These are phyloP conservation scores for Berberis vulgaris DNA, from an alignment of 164 flowering plant species.

Conservation along the genomic window DNA sequence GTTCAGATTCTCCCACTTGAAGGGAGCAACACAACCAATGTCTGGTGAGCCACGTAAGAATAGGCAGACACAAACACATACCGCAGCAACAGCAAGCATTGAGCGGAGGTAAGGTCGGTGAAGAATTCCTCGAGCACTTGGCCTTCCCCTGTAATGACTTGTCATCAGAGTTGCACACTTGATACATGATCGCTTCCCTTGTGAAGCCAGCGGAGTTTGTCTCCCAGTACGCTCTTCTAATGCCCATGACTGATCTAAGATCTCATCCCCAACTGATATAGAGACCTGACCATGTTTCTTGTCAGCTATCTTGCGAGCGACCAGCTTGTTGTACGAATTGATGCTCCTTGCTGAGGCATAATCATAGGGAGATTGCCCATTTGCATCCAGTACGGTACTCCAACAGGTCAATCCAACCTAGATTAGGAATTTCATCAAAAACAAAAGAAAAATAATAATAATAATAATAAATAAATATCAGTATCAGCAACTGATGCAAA, in stretches of 20 bases:
- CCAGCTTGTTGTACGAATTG: slow-evolving; percentile 60
- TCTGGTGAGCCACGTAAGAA: slow-evolving; percentile 50
- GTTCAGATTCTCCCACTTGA: slow-evolving; percentile 55
- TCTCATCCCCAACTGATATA: slow-evolving; percentile 33
- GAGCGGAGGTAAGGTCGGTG: slow-evolving; percentile 61
- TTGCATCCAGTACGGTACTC: slow-evolving; percentile 58
- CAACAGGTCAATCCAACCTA: slow-evolving; percentile 77
- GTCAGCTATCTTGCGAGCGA: slow-evolving; percentile 56
- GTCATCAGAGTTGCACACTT: slow-evolving; percentile 39
- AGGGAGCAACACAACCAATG: slow-evolving; percentile 38
- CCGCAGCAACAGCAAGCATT: slow-evolving; percentile 73
- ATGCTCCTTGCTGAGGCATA: slow-evolving; percentile 65
- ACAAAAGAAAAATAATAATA: not conserved
- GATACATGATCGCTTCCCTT: slow-evolving; percentile 33
- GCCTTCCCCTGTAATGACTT: slow-evolving; percentile 22
- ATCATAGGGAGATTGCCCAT: slow-evolving; percentile 59
- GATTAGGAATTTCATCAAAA: not conserved
- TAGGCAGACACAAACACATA: slow-evolving; percentile 74
- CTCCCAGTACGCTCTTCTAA: slow-evolving; percentile 11
- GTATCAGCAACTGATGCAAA: no score
- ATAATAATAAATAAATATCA: no score
- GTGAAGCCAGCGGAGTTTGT: slow-evolving; percentile 8
- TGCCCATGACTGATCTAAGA: slow-evolving; percentile 19
- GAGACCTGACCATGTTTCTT: slow-evolving; percentile 50
- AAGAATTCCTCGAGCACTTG: slow-evolving; percentile 50